Conservation (phyloP, 108 stramenopile genomes). For the Skeletonema marinoi region DNA sequence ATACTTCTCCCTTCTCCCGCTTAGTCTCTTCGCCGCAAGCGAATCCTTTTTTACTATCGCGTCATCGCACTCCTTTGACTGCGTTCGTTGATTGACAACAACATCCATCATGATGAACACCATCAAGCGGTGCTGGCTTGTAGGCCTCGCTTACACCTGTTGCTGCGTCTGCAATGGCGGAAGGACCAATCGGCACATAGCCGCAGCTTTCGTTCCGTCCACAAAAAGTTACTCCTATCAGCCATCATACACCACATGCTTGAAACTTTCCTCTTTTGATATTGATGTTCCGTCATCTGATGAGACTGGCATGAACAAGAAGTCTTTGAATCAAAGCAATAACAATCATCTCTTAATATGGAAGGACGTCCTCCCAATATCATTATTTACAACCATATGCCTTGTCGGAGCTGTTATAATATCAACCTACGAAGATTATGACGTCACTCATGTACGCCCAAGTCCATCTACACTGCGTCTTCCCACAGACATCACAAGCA, state of each 20-base stretch:
- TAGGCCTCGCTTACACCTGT: background rate
- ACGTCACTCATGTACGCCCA: slow-evolving; percentile 49
- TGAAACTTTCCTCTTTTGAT: background rate
- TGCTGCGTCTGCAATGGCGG: background rate
- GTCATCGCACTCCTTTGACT: no score
- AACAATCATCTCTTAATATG: slow-evolving; percentile 2
- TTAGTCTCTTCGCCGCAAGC: no score
- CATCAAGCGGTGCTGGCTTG: background rate
- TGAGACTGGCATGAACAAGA: background rate
- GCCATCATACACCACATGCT: background rate
- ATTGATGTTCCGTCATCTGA: background rate
- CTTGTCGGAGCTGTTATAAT: slow-evolving; percentile 25
- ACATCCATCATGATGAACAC: background rate
- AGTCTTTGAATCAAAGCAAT: background rate
- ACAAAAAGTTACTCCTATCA: background rate
- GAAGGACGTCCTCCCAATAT: slow-evolving; percentile 26
- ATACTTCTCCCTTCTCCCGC: no score
- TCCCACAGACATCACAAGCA: background rate
- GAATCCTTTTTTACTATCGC: no score
- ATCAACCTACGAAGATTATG: slow-evolving; percentile 54
- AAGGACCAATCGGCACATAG: background rate
- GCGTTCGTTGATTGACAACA: no score
- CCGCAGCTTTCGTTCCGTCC: background rate
- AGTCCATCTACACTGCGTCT: slow-evolving; percentile 40
- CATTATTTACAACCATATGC: slow-evolving; percentile 17